phyloP scores from a whole-genome alignment of 1,139 yeast genomes.

The Pichia norvegensis region DNA sequence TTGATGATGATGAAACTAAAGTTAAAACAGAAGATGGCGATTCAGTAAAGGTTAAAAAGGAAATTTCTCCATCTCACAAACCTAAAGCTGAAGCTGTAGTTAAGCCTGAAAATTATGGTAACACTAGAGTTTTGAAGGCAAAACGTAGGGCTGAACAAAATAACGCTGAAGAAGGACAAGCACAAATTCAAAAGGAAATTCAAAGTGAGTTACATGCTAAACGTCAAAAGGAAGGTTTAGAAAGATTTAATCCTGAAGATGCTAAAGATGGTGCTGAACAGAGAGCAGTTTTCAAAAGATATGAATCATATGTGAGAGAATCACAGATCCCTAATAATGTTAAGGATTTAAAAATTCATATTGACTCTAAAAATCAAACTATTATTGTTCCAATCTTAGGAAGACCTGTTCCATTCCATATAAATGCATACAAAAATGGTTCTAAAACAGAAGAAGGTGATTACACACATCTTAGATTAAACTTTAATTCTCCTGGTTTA shows the following conservation, averaged over 20 bases:
- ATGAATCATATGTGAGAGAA: slow-evolving; percentile 91
- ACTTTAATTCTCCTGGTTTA: slow-evolving; percentile 88
- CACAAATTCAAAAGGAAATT: slow-evolving; percentile 72
- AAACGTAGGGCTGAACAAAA: slow-evolving; percentile 73
- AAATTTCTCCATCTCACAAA: background rate
- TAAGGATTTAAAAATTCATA: slow-evolving; percentile 76
- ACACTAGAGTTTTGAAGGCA: slow-evolving; percentile 62
- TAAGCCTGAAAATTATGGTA: slow-evolving; percentile 31
- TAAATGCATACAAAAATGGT: slow-evolving; percentile 88
- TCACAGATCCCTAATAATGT: slow-evolving; percentile 81
- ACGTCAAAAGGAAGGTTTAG: slow-evolving; percentile 77
- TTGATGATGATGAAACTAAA: slow-evolving; percentile 55
- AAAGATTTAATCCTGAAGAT: slow-evolving; percentile 69
- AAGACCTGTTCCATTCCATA: slow-evolving; percentile 96
- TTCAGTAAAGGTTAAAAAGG: slow-evolving; percentile 2
- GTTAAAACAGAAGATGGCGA: slow-evolving; percentile 2
- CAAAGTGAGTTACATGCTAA: slow-evolving; percentile 79
- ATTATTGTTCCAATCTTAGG: slow-evolving; percentile 88
- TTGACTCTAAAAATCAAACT: slow-evolving; percentile 83
- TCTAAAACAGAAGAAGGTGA: slow-evolving; percentile 96
- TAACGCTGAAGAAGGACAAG: slow-evolving; percentile 72
- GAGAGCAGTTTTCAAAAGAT: slow-evolving; percentile 76
- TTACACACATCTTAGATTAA: slow-evolving; percentile 79
- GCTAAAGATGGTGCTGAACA: slow-evolving; percentile 59
- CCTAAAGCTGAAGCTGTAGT: slow-evolving; percentile 11